Conservation (phyloP, 352 stramenopile genomes). For the Phytophthora pisi region DNA sequence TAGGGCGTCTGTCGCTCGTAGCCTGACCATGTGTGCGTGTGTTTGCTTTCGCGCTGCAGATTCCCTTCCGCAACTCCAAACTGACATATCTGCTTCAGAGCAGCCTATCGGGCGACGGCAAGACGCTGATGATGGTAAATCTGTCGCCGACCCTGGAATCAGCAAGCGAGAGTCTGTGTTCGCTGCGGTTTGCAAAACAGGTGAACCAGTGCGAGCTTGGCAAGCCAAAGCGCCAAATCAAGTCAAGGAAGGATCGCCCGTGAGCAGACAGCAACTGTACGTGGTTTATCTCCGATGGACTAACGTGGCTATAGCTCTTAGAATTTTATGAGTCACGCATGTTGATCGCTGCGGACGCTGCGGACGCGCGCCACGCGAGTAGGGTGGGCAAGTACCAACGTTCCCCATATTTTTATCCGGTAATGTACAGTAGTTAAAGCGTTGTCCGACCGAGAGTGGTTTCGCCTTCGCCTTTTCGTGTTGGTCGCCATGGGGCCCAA, state of each 20-base stretch:
- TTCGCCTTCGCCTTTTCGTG: constrained; percentile 23
- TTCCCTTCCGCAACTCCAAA: constrained; percentile 99
- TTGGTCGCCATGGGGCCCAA: constrained; percentile 59
- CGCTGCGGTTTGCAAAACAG: constrained; percentile 95
- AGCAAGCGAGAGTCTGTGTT: constrained; percentile 97
- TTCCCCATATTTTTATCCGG: constrained; percentile 41
- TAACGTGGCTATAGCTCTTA: not conserved
- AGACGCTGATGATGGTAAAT: constrained; percentile 99
- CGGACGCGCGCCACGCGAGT: not conserved
- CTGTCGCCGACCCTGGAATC: constrained; percentile 95
- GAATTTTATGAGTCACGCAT: constrained; percentile 18
- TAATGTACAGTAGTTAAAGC: constrained; percentile 20
- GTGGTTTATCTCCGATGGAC: not conserved
- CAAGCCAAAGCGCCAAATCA: constrained; percentile 93
- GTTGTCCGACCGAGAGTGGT: constrained; percentile 6
- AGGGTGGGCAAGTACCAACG: constrained; percentile 1
- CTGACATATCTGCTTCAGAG: constrained; percentile 98
- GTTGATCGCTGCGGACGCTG: not conserved
- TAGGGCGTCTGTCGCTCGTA: not conserved
- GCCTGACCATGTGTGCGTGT: constrained; percentile 1
- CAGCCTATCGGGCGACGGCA: constrained; percentile 97
- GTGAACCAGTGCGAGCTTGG: constrained; percentile 98
- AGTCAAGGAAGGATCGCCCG: constrained; percentile 63
- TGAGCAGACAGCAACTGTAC: constrained; percentile 15
- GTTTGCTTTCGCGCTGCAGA: constrained; percentile 36